Conservation (phyloP, 768 basidiomycete species). For the Suillus hirtellus region DNA sequence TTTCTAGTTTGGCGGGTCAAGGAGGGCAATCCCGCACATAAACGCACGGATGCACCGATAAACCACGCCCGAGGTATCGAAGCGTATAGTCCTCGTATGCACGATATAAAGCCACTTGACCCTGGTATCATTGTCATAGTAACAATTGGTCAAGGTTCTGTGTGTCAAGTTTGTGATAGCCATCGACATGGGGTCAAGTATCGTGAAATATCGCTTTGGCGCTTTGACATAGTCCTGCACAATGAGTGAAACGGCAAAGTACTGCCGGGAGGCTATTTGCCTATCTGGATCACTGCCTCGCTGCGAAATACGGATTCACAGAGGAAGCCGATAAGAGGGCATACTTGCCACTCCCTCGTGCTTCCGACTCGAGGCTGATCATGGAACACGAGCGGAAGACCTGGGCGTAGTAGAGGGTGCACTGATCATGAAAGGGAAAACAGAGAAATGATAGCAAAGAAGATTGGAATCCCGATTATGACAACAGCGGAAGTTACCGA, state of each 20-base stretch:
- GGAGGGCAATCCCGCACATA: slow-evolving; percentile 10
- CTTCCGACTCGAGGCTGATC: slow-evolving; percentile 16
- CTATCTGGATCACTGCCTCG: slow-evolving; percentile 11
- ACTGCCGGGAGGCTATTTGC: slow-evolving; percentile 10
- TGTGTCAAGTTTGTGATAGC: slow-evolving; percentile 4
- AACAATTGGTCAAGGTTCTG: background rate
- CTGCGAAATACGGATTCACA: slow-evolving; percentile 10
- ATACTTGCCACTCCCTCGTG: slow-evolving; percentile 11
- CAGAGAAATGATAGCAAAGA: background rate
- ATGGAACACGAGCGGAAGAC: background rate
- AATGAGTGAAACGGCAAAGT: slow-evolving; percentile 7
- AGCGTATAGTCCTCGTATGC: slow-evolving; percentile 11
- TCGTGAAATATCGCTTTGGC: background rate
- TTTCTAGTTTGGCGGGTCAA: slow-evolving; percentile 1
- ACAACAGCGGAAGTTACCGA: background rate
- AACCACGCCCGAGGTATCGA: slow-evolving; percentile 2
- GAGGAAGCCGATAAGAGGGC: slow-evolving; percentile 14
- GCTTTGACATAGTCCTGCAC: background rate
- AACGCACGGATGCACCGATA: slow-evolving; percentile 14
- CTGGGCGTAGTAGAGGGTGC: background rate
- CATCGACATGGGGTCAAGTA: slow-evolving; percentile 1
- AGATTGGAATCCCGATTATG: slow-evolving; percentile 1
- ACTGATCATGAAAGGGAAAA: slow-evolving; percentile 5
- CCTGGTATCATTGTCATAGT: slow-evolving; percentile 11
- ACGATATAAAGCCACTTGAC: slow-evolving; percentile 11